Evolutionary conservation across 129 eudicot species (phyloP).

Genomic region (Kitagawia praeruptora): DNA sequence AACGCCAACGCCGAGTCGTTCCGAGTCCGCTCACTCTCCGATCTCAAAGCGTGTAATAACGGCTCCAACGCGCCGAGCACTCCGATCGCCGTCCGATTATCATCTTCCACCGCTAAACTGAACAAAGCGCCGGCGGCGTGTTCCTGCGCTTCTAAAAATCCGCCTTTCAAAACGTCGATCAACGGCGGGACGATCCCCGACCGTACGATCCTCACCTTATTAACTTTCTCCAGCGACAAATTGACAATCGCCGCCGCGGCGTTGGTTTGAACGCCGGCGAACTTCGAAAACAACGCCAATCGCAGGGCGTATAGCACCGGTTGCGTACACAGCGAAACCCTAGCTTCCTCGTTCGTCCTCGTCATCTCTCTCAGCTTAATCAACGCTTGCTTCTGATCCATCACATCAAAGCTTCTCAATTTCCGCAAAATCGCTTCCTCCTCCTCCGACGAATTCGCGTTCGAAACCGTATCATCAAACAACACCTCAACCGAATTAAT

Average conservation of each 20-base stretch:
- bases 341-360: slow-evolving; percentile 45
- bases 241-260: slow-evolving; percentile 79
- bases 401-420: slow-evolving; percentile 47
- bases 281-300: slow-evolving; percentile 40
- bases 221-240: slow-evolving; percentile 57
- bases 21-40: slow-evolving; percentile 65
- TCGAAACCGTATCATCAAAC: slow-evolving; percentile 21
- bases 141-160: slow-evolving; percentile 53
- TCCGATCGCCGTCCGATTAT: slow-evolving; percentile 75
- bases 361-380: slow-evolving; percentile 49
- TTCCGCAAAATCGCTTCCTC: slow-evolving; percentile 21
- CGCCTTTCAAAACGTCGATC: slow-evolving; percentile 62
- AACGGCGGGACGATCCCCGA: slow-evolving; percentile 67
- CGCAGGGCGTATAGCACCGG: slow-evolving; percentile 38
- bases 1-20: slow-evolving; percentile 77
- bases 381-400: slow-evolving; percentile 65
- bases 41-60: slow-evolving; percentile 56
- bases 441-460: slow-evolving; percentile 24
- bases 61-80: slow-evolving; percentile 90
- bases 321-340: slow-evolving; percentile 60
- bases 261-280: slow-evolving; percentile 54
- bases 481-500: slow-evolving; percentile 45
- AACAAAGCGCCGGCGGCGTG: slow-evolving; percentile 91
- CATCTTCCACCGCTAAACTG: slow-evolving; percentile 68
- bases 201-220: slow-evolving; percentile 69